Percentiles rank a stretch among this genome's conserved stretches.
These are phyloP conservation scores for Penicillium sp. DNA, from an alignment of 2,329 filamentous ascomycete species.

Conservation along the genomic window DNA sequence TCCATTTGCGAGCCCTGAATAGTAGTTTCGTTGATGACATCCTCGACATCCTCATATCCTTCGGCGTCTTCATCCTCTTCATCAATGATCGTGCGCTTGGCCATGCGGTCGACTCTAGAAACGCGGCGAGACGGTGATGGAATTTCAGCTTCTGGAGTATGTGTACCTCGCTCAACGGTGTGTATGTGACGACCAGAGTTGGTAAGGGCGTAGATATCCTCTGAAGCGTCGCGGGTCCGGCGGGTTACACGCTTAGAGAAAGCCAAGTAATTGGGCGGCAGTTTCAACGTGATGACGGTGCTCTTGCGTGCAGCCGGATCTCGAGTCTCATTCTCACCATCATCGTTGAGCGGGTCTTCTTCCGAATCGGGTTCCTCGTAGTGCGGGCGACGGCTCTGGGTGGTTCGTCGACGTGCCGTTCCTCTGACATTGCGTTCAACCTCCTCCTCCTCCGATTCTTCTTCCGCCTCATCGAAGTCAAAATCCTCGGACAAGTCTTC, in stretches of 20 bases:
- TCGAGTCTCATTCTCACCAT: slow-evolving; percentile 20
- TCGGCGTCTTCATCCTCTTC: slow-evolving; percentile 28
- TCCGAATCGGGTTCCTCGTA: slow-evolving; percentile 56
- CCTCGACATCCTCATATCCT: slow-evolving; percentile 25
- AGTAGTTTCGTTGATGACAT: slow-evolving; percentile 44
- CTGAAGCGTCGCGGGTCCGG: slow-evolving; percentile 57
- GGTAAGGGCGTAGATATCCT: slow-evolving; percentile 58
- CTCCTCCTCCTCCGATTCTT: slow-evolving; percentile 37
- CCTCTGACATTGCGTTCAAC: slow-evolving; percentile 59
- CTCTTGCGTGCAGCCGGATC: slow-evolving; percentile 21
- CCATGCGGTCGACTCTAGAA: slow-evolving; percentile 38
- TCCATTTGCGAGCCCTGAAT: slow-evolving; percentile 45
- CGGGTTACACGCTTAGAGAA: slow-evolving; percentile 56
- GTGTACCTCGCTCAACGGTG: slow-evolving; percentile 55
- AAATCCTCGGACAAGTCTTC: slow-evolving; percentile 43
- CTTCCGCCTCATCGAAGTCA: slow-evolving; percentile 48
- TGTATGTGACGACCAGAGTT: slow-evolving; percentile 60
- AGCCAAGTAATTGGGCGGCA: slow-evolving; percentile 27
- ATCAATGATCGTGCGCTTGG: slow-evolving; percentile 42
- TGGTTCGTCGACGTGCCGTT: slow-evolving; percentile 55
- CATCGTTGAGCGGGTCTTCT: slow-evolving; percentile 27
- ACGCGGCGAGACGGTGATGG: slow-evolving; percentile 23
- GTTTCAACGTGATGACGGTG: slow-evolving; percentile 34
- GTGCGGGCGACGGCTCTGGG: slow-evolving; percentile 51
- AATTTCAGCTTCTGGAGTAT: slow-evolving; percentile 48